phyloP scores from a whole-genome alignment of 257 asterid species.

The Penstemon barbatus region DNA sequence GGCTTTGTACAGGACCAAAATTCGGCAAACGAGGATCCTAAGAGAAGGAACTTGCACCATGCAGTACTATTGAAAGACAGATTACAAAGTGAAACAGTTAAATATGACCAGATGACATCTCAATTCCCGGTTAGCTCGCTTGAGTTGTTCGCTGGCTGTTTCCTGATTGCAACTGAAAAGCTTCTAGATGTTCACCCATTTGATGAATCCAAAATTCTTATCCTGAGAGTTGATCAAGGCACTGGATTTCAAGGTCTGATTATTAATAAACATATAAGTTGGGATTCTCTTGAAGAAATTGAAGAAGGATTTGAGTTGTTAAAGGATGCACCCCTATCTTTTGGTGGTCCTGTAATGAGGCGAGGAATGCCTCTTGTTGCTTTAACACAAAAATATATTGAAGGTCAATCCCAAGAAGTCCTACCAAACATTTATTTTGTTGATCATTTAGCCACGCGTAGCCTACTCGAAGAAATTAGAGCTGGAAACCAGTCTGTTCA shows the following conservation, averaged over 20 bases:
- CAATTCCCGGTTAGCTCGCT: constrained; percentile 41
- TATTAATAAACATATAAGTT: constrained; percentile 63
- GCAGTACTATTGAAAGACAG: constrained; percentile 67
- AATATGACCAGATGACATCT: constrained; percentile 37
- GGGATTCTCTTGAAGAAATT: constrained; percentile 71
- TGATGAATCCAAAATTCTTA: constrained; percentile 66
- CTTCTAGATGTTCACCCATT: constrained; percentile 68
- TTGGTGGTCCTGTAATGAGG: constrained; percentile 82
- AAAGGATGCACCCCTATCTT: constrained; percentile 66
- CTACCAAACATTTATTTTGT: constrained; percentile 55
- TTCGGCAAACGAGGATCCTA: constrained; percentile 27
- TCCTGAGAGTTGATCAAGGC: constrained; percentile 61
- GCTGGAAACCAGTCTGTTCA: constrained; percentile 51
- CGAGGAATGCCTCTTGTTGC: constrained; percentile 82
- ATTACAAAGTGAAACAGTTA: constrained; percentile 35
- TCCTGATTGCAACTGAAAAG: constrained; percentile 73
- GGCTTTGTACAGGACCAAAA: constrained; percentile 44
- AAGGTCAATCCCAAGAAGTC: constrained; percentile 45
- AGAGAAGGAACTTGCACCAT: constrained; percentile 43
- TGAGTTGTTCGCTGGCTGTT: constrained; percentile 51
- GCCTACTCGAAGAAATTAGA: constrained; percentile 55
- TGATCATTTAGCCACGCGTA: constrained; percentile 52
- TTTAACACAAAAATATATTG: constrained; percentile 43
- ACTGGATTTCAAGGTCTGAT: constrained; percentile 75
- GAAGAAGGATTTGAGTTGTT: constrained; percentile 53